These are phyloP conservation scores for Anthracocystis panici-leucophaei DNA, from an alignment of 1,284 basidiomycete genomes.

Conservation along the genomic window DNA sequence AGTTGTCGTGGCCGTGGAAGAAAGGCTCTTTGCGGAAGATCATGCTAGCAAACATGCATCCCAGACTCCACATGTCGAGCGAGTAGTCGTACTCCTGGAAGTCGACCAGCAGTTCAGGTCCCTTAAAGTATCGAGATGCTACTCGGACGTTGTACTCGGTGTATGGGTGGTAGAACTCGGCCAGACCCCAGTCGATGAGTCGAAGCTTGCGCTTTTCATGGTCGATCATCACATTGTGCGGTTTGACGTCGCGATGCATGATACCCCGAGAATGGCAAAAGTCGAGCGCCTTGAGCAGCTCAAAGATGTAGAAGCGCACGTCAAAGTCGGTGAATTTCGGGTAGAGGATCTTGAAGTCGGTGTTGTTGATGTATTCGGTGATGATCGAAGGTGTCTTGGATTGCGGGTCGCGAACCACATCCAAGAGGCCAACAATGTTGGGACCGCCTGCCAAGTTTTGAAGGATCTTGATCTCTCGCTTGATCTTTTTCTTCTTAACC, in stretches of 20 bases:
- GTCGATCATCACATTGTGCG: constrained; percentile 99
- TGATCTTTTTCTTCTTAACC: constrained; percentile 99
- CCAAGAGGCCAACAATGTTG: constrained; percentile 84
- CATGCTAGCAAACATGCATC: constrained; percentile 88
- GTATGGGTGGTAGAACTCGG: constrained; percentile 97
- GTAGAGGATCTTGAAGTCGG: constrained; percentile 97
- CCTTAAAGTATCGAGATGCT: constrained; percentile 97
- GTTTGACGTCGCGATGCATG: constrained; percentile 99
- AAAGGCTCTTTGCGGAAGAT: constrained; percentile 99
- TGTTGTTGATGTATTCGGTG: constrained; percentile 98
- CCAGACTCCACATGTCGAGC: constrained; percentile 95
- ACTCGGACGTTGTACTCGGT: constrained; percentile 99
- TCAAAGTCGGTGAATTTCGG: constrained; percentile 94
- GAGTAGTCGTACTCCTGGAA: constrained; percentile 96
- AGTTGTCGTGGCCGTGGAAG: constrained; percentile 99
- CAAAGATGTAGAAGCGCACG: constrained; percentile 95
- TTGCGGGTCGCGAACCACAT: constrained; percentile 88
- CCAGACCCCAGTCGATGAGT: constrained; percentile 98
- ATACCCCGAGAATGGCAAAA: constrained; percentile 98
- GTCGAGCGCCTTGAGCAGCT: constrained; percentile 96
- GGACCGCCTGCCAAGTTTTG: constrained; percentile 97
- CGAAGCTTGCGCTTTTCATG: constrained; percentile 94
- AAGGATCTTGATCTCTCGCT: constrained; percentile 98
- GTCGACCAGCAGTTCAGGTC: constrained; percentile 95
- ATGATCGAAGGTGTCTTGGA: constrained; percentile 97